A percentile compares a stretch with the other conserved stretches of the same genome.
These are phyloP conservation scores for Mortierella hygrophila DNA, from an alignment of 192 early-diverging fungal genomes.

Conservation along the genomic window DNA sequence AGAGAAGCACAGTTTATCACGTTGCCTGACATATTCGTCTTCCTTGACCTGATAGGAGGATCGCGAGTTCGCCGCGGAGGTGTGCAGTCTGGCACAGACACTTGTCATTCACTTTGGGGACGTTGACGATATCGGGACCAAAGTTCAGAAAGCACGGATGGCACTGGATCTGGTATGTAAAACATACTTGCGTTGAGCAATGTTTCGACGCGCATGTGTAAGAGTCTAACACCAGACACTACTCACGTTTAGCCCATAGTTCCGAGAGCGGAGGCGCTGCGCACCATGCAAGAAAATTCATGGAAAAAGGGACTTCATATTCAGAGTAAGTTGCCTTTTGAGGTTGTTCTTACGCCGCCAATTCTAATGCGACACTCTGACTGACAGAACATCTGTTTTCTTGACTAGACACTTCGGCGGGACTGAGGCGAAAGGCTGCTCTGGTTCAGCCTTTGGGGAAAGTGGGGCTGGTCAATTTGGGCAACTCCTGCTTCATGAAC, in stretches of 20 bases:
- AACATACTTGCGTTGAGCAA: neutral
- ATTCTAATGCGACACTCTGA: neutral
- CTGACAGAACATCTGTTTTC: neutral
- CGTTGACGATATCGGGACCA: slow-evolving; percentile 22
- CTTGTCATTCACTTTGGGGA: slow-evolving; percentile 47
- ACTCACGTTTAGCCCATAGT: slow-evolving; percentile 28
- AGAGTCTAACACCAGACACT: neutral
- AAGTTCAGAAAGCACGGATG: slow-evolving; percentile 32
- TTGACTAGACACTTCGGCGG: slow-evolving; percentile 29
- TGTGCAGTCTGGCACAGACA: slow-evolving; percentile 38
- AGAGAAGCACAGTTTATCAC: neutral
- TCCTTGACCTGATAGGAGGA: slow-evolving; percentile 16
- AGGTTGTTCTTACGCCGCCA: neutral
- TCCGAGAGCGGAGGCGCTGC: slow-evolving; percentile 24
- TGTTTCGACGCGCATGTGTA: neutral
- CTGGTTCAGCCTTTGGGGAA: slow-evolving; percentile 40
- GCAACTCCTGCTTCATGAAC: slow-evolving; percentile 94
- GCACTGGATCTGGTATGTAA: slow-evolving; percentile 29
- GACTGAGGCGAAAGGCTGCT: slow-evolving; percentile 10
- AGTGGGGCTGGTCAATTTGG: slow-evolving; percentile 81
- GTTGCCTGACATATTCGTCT: neutral
- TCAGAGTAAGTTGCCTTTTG: slow-evolving; percentile 17
- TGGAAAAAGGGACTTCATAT: slow-evolving; percentile 48
- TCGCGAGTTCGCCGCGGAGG: slow-evolving; percentile 24
- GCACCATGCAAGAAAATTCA: slow-evolving; percentile 29